phyloP scores from a whole-genome alignment of 106 monocot species.

The Allium fistulosum region DNA sequence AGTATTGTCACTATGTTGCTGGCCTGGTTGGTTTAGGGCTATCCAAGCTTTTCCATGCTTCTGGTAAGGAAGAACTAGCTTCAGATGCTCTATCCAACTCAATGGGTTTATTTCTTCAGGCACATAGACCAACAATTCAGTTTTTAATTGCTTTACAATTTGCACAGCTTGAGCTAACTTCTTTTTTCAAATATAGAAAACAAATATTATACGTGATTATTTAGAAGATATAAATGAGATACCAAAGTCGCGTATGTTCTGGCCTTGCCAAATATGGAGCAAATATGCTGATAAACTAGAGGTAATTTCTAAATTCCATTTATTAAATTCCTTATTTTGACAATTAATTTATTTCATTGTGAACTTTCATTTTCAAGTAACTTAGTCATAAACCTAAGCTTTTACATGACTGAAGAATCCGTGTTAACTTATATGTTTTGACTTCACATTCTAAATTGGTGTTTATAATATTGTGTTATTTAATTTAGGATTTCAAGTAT shows the following conservation, averaged over 20 bases:
- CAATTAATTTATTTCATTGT: not conserved
- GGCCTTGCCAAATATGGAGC: constrained; percentile 91
- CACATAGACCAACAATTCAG: not conserved
- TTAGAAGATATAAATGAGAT: constrained; percentile 98
- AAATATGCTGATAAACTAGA: constrained; percentile 95
- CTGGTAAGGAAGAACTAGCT: constrained; percentile 58
- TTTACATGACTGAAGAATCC: no score
- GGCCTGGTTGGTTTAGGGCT: constrained; percentile 91
- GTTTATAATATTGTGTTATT: no score
- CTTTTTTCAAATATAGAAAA: constrained; percentile 60
- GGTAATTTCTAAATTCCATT: constrained; percentile 25
- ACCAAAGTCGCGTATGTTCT: constrained; percentile 97
- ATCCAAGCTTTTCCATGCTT: constrained; percentile 91
- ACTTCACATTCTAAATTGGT: no score
- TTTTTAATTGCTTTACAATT: not conserved
- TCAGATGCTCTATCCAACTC: constrained; percentile 89
- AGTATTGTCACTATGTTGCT: constrained; percentile 97
- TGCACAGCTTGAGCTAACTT: not conserved
- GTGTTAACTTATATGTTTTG: no score
- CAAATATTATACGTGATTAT: constrained; percentile 96
- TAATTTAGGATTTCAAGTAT: constrained; percentile 78
- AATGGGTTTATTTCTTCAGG: constrained; percentile 99
- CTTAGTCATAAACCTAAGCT: no score
- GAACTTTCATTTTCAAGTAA: not conserved
- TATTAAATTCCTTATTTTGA: not conserved